Evolutionary conservation across 176 grass and related monocot species (phyloP), one percentile per base, ranked within the genome.

Genomic region (Pontederia paniculata): DNA sequence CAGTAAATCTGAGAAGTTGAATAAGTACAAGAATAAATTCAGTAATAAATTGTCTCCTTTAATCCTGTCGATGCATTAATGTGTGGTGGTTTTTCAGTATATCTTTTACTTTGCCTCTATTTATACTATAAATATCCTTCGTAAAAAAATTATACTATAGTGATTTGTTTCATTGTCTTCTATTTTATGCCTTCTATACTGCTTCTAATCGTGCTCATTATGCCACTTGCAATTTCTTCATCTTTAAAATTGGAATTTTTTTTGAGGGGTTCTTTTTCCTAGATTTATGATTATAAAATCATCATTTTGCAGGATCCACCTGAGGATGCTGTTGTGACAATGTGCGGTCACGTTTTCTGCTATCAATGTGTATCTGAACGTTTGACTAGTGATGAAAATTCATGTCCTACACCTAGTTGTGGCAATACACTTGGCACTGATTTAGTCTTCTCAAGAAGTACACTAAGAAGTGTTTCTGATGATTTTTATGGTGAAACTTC

Each of bases 291-390:
- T 48, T 47, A 62, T 50, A 48, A 68, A 52, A 55, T 54, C 23
- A 12, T 55, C 23, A 13, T 50, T 87, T 70, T 65, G 54, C 80
- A 98, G 94, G 94, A 98, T 37, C 68, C 75, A 80, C 87, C 94
- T 25, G 94, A 88, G 66, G 87, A 93, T 82, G 75, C 87, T 21
- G 78, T 88, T 72, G 94, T 98, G 70, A 47, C 87, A 7, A 88
- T 82, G 76, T 98, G 94, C 57, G 94, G 94, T 16, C 94, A 98
- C 70, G 81, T 98, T 64, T 98, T 98, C 80, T 98, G 94, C 70
- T 98, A 88, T 75, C 94, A 84, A 44, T 98, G 94, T 45, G 77
- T 98, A 79, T 76, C 81, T 14, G 94, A 91, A 42, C 69, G 80
- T 45, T 74, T 98, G 73, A 88, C 78, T 44, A 74, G 77, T 68